Evolutionary conservation across 2,329 filamentous ascomycete species (phyloP).

Genomic region (Aphanoascus verrucosus): DNA sequence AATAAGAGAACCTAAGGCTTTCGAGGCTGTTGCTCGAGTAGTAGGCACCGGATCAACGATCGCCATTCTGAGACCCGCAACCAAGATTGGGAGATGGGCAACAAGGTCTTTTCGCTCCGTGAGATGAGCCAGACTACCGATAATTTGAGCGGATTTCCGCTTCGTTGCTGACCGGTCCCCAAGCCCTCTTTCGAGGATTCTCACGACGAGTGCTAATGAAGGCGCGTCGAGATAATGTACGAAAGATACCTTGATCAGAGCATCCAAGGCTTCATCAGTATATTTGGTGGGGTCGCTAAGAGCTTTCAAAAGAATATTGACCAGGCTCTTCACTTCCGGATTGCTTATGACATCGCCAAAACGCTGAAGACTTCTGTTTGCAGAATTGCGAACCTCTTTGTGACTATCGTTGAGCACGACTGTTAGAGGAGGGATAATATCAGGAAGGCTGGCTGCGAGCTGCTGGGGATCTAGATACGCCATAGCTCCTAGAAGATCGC

Average conservation of each 20-base stretch:
- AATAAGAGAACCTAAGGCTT: conserved; percentile 88
- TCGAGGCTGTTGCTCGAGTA: conserved; percentile 89
- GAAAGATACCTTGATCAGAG: conserved; percentile 95
- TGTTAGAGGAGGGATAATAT: conserved; percentile 93
- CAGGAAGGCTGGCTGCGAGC: conserved; percentile 78
- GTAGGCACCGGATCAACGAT: conserved; percentile 93
- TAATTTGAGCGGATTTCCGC: conserved; percentile 91
- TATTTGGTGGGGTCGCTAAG: conserved; percentile 95
- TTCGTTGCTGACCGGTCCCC: conserved; percentile 89
- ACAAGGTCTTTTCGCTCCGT: conserved; percentile 93
- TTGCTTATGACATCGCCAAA: conserved; percentile 98
- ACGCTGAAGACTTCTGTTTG: conserved; percentile 90
- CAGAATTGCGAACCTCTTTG: conserved; percentile 85
- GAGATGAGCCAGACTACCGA: conserved; percentile 91
- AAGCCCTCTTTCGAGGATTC: conserved; percentile 86
- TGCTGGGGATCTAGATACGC: conserved; percentile 95
- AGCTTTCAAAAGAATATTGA: conserved; percentile 85
- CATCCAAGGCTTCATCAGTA: conserved; percentile 86
- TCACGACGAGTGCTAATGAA: conserved; percentile 85
- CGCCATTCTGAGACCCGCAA: conserved; percentile 77
- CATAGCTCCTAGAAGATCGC: conserved; percentile 94
- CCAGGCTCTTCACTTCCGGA: conserved; percentile 87
- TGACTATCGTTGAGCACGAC: conserved; percentile 93
- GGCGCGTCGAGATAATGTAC: conserved; percentile 97
- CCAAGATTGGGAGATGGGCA: conserved; percentile 79